Conservation (phyloP, 2,329 filamentous ascomycete genomes). For the Davidsoniella virescens region DNA sequence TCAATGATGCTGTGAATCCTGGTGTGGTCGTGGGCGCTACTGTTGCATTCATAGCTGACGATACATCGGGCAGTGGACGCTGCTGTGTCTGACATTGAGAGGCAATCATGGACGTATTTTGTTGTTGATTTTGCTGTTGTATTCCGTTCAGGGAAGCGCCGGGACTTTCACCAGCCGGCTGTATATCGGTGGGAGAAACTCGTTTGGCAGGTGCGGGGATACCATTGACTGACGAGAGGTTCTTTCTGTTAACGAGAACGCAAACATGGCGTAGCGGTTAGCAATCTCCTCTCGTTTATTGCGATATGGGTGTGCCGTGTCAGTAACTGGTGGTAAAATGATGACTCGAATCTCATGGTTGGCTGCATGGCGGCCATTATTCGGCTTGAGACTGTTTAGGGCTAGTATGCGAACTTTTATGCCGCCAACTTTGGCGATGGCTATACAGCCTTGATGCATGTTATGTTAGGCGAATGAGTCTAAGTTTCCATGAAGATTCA, state of each 20-base stretch:
- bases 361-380: too few relatives aligned
- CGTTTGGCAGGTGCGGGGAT: constrained; percentile 2
- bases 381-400: too few relatives aligned
- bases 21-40: not conserved
- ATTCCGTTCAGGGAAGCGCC: not conserved
- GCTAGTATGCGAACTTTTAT: too few relatives aligned
- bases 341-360: too few relatives aligned
- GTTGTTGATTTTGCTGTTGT: not conserved
- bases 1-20: not conserved
- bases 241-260: not conserved
- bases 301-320: too few relatives aligned
- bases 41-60: not conserved
- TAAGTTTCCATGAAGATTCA: too few relatives aligned
- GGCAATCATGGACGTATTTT: not conserved
- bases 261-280: too few relatives aligned
- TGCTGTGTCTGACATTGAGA: not conserved
- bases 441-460: too few relatives aligned
- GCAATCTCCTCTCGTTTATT: too few relatives aligned
- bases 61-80: not conserved
- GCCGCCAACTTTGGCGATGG: too few relatives aligned
- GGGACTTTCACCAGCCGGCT: constrained; percentile 1
- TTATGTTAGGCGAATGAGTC: too few relatives aligned
- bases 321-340: too few relatives aligned
- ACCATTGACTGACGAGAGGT: constrained; percentile 5
- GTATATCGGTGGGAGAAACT: constrained; percentile 3